These are phyloP conservation scores for Ophiosphaerella narmari DNA, from an alignment of 2,329 filamentous ascomycete genomes.

Conservation along the genomic window DNA sequence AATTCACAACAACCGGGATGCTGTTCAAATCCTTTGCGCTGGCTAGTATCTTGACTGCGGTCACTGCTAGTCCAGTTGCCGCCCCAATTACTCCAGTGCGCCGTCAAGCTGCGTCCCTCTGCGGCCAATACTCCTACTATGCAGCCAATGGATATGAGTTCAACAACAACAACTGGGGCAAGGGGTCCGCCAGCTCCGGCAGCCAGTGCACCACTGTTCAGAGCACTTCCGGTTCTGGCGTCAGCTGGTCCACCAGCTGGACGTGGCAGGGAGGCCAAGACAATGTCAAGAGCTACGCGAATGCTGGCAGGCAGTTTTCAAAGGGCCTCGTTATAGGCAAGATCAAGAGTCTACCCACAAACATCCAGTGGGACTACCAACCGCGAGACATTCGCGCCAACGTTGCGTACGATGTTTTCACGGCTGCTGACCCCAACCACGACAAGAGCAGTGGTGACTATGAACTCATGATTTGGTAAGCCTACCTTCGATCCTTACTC, in stretches of 20 bases:
- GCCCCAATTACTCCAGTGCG: neutral
- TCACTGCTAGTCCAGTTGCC: slow-evolving; percentile 2
- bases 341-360: slow-evolving; percentile 24
- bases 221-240: slow-evolving; percentile 16
- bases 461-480: slow-evolving; percentile 33
- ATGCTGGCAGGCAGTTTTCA: slow-evolving; percentile 22
- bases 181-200: slow-evolving; percentile 12
- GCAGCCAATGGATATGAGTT: slow-evolving; percentile 27
- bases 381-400: slow-evolving; percentile 19
- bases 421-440: slow-evolving; percentile 24
- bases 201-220: slow-evolving; percentile 27
- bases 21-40: slow-evolving; percentile 1
- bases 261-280: slow-evolving; percentile 23
- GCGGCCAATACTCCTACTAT: slow-evolving; percentile 24
- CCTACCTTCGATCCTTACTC: neutral
- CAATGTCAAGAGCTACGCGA: slow-evolving; percentile 32
- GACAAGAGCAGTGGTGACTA: slow-evolving; percentile 30
- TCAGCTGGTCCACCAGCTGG: slow-evolving; percentile 24
- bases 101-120: slow-evolving; percentile 17
- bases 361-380: slow-evolving; percentile 26
- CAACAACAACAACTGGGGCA: slow-evolving; percentile 33
- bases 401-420: slow-evolving; percentile 35
- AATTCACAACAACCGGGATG: slow-evolving; percentile 3
- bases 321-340: slow-evolving; percentile 19
- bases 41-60: slow-evolving; percentile 1